A percentile compares a stretch with the other conserved stretches of the same genome.
Evolutionary conservation across 2,329 filamentous ascomycete species (phyloP).

Genomic region (Penicillium psychrosexuale): DNA sequence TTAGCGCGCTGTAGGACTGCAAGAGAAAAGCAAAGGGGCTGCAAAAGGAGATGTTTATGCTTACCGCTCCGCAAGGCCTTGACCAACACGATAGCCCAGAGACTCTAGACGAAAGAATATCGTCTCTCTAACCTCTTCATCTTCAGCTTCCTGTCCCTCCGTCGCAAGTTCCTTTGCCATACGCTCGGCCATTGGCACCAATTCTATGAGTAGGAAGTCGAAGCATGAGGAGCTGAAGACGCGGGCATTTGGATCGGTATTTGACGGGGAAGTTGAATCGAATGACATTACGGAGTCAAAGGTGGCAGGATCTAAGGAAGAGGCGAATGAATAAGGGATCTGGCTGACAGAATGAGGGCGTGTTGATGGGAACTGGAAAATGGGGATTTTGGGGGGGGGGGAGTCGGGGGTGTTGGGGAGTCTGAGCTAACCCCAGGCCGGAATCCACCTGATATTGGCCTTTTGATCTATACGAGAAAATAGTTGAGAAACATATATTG

Average conservation of each 20-base stretch:
- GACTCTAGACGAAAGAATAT: slow-evolving; percentile 80
- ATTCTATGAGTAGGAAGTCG: slow-evolving; percentile 92
- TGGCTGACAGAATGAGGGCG: background rate
- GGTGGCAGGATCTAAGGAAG: background rate
- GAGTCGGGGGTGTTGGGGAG: background rate
- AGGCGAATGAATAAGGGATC: background rate
- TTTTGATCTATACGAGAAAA: background rate
- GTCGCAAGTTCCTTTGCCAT: slow-evolving; percentile 66
- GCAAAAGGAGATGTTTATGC: background rate
- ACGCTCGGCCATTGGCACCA: slow-evolving; percentile 90
- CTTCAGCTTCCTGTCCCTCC: slow-evolving; percentile 33
- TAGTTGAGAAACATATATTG: background rate
- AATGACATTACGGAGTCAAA: slow-evolving; percentile 61
- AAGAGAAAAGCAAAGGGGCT: background rate
- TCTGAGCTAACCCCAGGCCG: background rate
- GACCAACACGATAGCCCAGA: slow-evolving; percentile 85
- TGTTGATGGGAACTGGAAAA: background rate
- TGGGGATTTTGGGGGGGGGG: background rate
- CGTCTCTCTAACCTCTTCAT: slow-evolving; percentile 78
- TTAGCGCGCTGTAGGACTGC: background rate
- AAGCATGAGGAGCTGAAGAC: slow-evolving; percentile 82
- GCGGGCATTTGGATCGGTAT: slow-evolving; percentile 68
- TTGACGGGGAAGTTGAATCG: slow-evolving; percentile 67
- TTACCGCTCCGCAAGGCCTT: slow-evolving; percentile 86
- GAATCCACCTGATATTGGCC: background rate